Evolutionary conservation across 2,329 filamentous ascomycete species (phyloP).

Genomic region (Blastomyces silverae): DNA sequence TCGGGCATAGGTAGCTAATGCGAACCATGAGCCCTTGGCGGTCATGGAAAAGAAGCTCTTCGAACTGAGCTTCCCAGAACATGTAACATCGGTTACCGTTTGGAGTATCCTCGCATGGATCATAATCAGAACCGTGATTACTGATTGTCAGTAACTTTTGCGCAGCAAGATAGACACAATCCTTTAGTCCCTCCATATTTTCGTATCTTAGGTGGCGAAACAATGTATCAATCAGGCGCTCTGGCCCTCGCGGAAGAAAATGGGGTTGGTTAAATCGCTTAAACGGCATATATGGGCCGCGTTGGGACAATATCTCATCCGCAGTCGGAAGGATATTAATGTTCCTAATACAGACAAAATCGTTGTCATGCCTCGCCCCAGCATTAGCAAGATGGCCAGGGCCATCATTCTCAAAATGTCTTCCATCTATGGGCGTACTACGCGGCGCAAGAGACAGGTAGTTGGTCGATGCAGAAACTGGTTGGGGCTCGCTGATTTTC

Average conservation of each 20-base stretch:
- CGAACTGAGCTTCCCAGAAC: constrained; percentile 22
- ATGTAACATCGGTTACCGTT: constrained; percentile 21
- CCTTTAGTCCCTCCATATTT: constrained; percentile 21
- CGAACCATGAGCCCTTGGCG: constrained; percentile 23
- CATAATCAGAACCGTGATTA: constrained; percentile 18
- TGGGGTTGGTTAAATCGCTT: constrained; percentile 19
- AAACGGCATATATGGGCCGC: constrained; percentile 22
- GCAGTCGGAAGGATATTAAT: constrained; percentile 25
- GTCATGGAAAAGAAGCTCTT: constrained; percentile 21
- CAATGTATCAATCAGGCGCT: constrained; percentile 22
- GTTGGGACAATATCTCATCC: constrained; percentile 23
- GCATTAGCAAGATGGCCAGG: constrained; percentile 24
- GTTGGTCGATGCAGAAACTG: constrained; percentile 14
- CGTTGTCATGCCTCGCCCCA: constrained; percentile 24
- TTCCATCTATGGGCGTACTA: constrained; percentile 1
- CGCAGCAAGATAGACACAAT: constrained; percentile 22
- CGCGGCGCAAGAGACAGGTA: constrained; percentile 19
- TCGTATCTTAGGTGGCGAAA: constrained; percentile 26
- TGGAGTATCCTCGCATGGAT: constrained; percentile 20
- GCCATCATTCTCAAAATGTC: constrained; percentile 25
- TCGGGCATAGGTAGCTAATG: constrained; percentile 29
- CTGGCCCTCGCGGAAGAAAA: constrained; percentile 18
- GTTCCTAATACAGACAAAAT: constrained; percentile 22
- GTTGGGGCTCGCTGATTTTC: background rate
- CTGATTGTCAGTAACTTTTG: constrained; percentile 18